A percentile compares a stretch with the other conserved stretches of the same genome.
Evolutionary conservation across 176 grass and related monocot genomes (phyloP).

Genomic region (Pontederia crassipes): DNA sequence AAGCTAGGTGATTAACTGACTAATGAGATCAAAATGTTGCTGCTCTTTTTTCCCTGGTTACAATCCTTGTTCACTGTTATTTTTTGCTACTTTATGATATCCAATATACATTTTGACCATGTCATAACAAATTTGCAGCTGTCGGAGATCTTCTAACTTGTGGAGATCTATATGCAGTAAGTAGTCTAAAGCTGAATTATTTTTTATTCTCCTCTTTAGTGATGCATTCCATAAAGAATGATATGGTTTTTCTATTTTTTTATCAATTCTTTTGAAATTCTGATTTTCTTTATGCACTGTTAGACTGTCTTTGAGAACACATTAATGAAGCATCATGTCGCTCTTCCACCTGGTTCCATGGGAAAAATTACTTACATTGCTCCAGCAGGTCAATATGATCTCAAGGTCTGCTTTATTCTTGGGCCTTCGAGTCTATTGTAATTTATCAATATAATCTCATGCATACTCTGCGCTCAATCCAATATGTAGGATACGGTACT

Average conservation of each 20-base stretch:
- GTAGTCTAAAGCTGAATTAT: not conserved
- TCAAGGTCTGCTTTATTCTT: conserved; percentile 36
- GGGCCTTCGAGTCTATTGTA: not conserved
- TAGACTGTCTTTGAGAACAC: conserved; percentile 71
- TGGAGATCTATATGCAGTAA: conserved; percentile 79
- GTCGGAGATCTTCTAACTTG: conserved; percentile 57
- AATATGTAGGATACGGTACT: conserved; percentile 62
- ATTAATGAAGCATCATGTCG: conserved; percentile 65
- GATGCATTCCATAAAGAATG: too few species aligned
- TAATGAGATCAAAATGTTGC: too few species aligned
- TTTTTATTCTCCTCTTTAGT: conserved; percentile 5
- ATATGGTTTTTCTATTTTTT: not conserved
- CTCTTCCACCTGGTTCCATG: conserved; percentile 79
- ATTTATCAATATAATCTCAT: conserved; percentile 2
- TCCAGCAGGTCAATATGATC: conserved; percentile 56
- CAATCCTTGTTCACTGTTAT: too few species aligned
- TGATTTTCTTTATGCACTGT: conserved; percentile 14
- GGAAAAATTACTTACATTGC: conserved; percentile 64
- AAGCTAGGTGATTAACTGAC: conserved; percentile 30
- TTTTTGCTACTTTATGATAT: too few species aligned
- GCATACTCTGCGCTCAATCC: conserved; percentile 1
- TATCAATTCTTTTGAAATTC: not conserved
- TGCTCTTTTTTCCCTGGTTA: too few species aligned
- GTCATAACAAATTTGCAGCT: conserved; percentile 20
- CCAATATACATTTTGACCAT: too few species aligned